phyloP scores from a whole-genome alignment of 2,329 filamentous ascomycete species.

The Penicillium hordei region DNA sequence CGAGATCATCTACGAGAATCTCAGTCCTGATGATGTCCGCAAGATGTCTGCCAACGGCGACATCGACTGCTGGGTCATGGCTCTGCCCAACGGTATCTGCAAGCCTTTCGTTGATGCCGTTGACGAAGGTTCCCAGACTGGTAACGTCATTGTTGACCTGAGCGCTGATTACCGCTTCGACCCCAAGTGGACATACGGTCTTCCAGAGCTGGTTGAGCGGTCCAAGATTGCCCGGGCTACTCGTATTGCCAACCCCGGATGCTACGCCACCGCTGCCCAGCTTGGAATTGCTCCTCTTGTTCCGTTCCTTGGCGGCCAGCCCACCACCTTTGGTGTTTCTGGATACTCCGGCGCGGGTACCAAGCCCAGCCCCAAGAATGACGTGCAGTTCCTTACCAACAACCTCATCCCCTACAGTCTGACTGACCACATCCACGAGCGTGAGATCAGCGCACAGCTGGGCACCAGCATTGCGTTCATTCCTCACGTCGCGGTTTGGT shows the following conservation, averaged over 20 bases:
- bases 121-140: constrained; percentile 64
- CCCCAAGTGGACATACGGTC: constrained; percentile 79
- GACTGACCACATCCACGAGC: constrained; percentile 93
- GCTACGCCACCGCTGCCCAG: constrained; percentile 92
- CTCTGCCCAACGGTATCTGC: constrained; percentile 91
- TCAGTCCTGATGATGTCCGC: constrained; percentile 81
- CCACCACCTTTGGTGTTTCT: constrained; percentile 84
- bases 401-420: constrained; percentile 90
- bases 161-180: constrained; percentile 97
- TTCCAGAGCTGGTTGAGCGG: constrained; percentile 80
- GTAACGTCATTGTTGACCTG: constrained; percentile 83
- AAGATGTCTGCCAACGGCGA: constrained; percentile 79
- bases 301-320: constrained; percentile 72
- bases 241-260: constrained; percentile 89
- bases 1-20: constrained; percentile 87
- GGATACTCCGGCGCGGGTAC: constrained; percentile 95
- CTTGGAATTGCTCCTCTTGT: constrained; percentile 82
- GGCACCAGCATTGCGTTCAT: constrained; percentile 76
- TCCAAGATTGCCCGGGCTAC: constrained; percentile 73
- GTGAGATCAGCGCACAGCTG: constrained; percentile 79
- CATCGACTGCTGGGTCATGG: constrained; percentile 97
- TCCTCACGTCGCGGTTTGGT: constrained; percentile 94
- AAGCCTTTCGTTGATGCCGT: constrained; percentile 91
- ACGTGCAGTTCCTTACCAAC: constrained; percentile 75
- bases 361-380: constrained; percentile 92